Evolutionary conservation across 345 rosid genomes (phyloP).

Genomic region (Salix exigua): DNA sequence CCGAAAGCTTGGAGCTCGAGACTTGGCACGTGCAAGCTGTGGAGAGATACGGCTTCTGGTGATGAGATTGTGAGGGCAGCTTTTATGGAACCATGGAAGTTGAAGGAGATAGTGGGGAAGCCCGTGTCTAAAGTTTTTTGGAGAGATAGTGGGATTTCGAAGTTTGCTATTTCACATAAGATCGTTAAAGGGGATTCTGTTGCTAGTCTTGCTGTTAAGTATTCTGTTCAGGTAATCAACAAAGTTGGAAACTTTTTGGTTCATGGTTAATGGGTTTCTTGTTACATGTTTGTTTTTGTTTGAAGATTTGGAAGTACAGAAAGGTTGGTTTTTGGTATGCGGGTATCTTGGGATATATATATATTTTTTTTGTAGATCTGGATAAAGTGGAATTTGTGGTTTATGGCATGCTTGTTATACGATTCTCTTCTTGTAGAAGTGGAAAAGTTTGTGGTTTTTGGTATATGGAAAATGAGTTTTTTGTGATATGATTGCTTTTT

Average conservation of each 20-base stretch:
- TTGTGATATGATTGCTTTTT: neutral
- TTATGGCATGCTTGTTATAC: neutral
- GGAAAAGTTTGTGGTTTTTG: neutral
- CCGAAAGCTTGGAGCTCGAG: conserved; percentile 48
- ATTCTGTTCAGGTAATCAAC: conserved; percentile 69
- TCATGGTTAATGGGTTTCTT: neutral
- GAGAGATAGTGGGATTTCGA: conserved; percentile 67
- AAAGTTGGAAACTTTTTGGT: neutral
- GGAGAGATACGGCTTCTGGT: conserved; percentile 57
- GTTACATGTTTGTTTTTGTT: neutral
- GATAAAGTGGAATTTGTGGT: neutral
- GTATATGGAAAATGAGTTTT: neutral
- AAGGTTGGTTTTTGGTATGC: neutral
- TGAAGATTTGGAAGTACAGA: neutral
- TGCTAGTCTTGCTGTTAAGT: conserved; percentile 77
- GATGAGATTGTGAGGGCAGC: conserved; percentile 45
- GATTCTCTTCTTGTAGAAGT: neutral
- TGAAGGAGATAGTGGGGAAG: conserved; percentile 56
- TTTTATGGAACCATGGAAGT: conserved; percentile 60
- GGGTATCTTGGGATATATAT: neutral
- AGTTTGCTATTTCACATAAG: conserved; percentile 77
- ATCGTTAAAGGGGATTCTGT: conserved; percentile 61
- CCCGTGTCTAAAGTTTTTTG: no score
- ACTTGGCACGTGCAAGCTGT: conserved; percentile 70
- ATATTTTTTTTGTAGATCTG: neutral